Base-by-base conservation (phyloP, 2,329 filamentous ascomycete genomes). In the Aureobasidium sp. region DNA sequence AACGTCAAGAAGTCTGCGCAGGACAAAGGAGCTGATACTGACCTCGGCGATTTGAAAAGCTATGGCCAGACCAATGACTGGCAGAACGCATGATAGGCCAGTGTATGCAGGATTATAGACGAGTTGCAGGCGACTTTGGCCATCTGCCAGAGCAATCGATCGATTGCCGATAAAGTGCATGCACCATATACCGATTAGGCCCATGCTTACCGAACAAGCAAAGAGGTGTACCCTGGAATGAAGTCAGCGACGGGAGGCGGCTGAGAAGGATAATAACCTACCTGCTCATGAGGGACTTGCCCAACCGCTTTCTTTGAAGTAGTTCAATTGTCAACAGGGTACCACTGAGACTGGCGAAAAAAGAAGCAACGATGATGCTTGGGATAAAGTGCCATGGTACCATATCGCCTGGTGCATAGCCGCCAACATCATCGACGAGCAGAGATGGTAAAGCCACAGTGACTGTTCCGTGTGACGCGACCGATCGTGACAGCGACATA, bases 81-180 rank as follows among this genome's bases (percentile, higher is more conserved):
- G 90, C 12, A 95, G 78, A 69, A 95, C 87, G 68, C 93, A 90
- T 0, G 90, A 95, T 9, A 91, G 75, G 0, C 84, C 84, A 0
- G 90, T 94, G 71, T 86, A 89, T 29, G 83, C 82, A 61, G 83
- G 77, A 57, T 83, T 89, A 78, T 94, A 95, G 39, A 84, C 81
- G 57, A 94, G 86, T 66, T 93, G 89, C 12, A 90, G 77, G 39
- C 83, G 76, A 14, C 76, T 65, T 64, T 84, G 75, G 42, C 88
- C 88, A 65, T 85, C 67, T 42, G 81, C 87, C 20, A 96, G 81
- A 29, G 87, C 78, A 64, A 93, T 88, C 15, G 90, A 90, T 58
- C 88, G 82, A 71, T 94, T 93, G 25, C 90, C 90, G 66, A 94
- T 87, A 69, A 89, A 93, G 71, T 94, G 90, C 88, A 87, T 78